phyloP scores from a whole-genome alignment of 805 yeast genomes.

The Dipodascopsis uninucleata region DNA sequence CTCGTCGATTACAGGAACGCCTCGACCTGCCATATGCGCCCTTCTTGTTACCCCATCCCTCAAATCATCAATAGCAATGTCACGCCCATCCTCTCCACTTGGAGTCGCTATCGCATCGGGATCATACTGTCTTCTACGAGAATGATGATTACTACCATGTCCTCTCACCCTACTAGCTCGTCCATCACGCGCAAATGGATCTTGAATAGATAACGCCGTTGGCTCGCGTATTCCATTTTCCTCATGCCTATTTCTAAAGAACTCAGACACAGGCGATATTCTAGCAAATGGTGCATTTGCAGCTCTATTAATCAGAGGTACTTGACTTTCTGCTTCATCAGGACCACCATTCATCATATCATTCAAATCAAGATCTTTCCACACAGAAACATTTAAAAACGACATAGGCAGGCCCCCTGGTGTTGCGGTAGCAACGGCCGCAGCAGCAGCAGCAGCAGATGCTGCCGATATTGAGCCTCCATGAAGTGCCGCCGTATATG shows the following conservation, averaged over 20 bases:
- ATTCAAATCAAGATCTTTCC: slow-evolving; percentile 27
- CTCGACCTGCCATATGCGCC: too few species aligned
- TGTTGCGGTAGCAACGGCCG: slow-evolving; percentile 24
- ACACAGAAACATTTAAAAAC: slow-evolving; percentile 25
- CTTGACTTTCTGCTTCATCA: neutral
- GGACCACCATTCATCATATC: slow-evolving; percentile 14
- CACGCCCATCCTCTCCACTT: too few species aligned
- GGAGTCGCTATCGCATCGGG: too few species aligned
- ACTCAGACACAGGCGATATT: slow-evolving; percentile 20
- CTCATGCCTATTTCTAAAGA: slow-evolving; percentile 19
- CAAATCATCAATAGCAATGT: too few species aligned
- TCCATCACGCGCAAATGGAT: too few species aligned
- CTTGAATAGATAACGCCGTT: too few species aligned
- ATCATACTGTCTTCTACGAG: too few species aligned
- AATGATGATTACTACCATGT: too few species aligned
- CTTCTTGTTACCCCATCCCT: too few species aligned
- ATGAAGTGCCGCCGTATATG: slow-evolving; percentile 22
- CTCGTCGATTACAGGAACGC: too few species aligned
- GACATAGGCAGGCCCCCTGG: slow-evolving; percentile 23
- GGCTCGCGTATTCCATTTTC: slow-evolving; percentile 9
- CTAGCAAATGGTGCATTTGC: slow-evolving; percentile 7
- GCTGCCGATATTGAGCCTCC: slow-evolving; percentile 26
- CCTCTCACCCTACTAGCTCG: too few species aligned
- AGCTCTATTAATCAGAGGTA: too few species aligned
- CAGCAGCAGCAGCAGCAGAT: slow-evolving; percentile 26